Evolutionary conservation across 2,329 filamentous ascomycete genomes (phyloP).

Genomic region (Aaosphaeria arxii): DNA sequence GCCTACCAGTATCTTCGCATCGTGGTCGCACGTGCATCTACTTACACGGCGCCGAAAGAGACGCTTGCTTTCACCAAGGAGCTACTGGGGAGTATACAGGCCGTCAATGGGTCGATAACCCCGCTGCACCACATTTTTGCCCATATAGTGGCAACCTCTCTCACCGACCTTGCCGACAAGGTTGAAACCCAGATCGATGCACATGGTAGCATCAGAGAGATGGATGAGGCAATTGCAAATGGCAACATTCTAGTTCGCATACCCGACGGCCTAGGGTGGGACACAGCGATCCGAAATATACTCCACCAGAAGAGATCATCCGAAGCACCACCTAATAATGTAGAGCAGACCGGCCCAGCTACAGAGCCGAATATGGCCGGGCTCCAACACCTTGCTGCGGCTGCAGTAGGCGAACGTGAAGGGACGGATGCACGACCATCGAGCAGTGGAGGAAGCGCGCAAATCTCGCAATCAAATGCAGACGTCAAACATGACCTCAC

Average conservation of each 20-base stretch:
- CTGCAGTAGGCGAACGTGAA: constrained; percentile 37
- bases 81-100: constrained; percentile 21
- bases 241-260: constrained; percentile 30
- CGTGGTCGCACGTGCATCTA: constrained; percentile 26
- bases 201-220: constrained; percentile 34
- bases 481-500: constrained; percentile 33
- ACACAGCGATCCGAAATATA: constrained; percentile 29
- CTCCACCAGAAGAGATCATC: constrained; percentile 27
- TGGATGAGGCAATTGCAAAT: constrained; percentile 30
- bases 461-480: not conserved
- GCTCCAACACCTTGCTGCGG: constrained; percentile 37
- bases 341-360: constrained; percentile 22
- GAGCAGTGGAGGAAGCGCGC: constrained; percentile 23
- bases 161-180: constrained; percentile 32
- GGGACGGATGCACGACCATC: constrained; percentile 22
- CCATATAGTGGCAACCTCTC: constrained; percentile 30
- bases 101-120: constrained; percentile 19
- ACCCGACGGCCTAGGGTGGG: constrained; percentile 32
- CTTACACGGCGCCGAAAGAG: constrained; percentile 21
- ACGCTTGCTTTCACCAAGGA: constrained; percentile 24
- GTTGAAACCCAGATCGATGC: constrained; percentile 35
- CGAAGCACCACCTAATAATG: constrained; percentile 13
- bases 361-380: constrained; percentile 37
- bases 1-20: constrained; percentile 35
- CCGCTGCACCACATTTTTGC: constrained; percentile 37